Conservation (phyloP, 108 stramenopile genomes). For the Skeletonema potamos region DNA sequence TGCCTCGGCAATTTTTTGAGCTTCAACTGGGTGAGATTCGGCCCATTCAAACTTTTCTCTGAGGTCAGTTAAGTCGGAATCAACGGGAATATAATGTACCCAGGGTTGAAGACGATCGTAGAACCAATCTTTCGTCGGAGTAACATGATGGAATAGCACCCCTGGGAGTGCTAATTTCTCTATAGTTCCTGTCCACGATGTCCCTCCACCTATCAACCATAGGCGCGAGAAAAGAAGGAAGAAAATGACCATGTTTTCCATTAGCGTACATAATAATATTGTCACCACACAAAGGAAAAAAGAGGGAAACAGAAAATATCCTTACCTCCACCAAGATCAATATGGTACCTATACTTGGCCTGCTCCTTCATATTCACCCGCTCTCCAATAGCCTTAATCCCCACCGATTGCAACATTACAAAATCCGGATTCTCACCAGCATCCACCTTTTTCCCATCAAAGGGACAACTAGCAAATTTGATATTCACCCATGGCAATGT, state of each 20-base stretch:
- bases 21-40: slow-evolving; percentile 12
- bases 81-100: slow-evolving; percentile 48
- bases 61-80: slow-evolving; percentile 23
- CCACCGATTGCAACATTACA: slow-evolving; percentile 4
- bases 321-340: slow-evolving; percentile 51
- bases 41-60: slow-evolving; percentile 24
- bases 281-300: not conserved
- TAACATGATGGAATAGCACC: slow-evolving; percentile 48
- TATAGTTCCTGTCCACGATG: slow-evolving; percentile 52
- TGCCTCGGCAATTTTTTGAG: slow-evolving; percentile 10
- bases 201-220: slow-evolving; percentile 29
- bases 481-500: slow-evolving; percentile 48
- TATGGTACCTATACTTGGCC: slow-evolving; percentile 48
- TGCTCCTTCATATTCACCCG: slow-evolving; percentile 14
- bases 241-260: too few species aligned
- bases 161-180: slow-evolving; percentile 48
- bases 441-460: slow-evolving; percentile 26
- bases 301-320: not conserved
- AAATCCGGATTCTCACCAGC: slow-evolving; percentile 1
- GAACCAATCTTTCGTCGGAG: slow-evolving; percentile 44
- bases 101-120: slow-evolving; percentile 35
- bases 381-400: slow-evolving; percentile 33
- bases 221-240: not conserved
- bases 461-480: slow-evolving; percentile 57
- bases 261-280: too few species aligned